Evolutionary conservation across 129 eudicot species (phyloP).

Genomic region (Centaurea solstitialis): DNA sequence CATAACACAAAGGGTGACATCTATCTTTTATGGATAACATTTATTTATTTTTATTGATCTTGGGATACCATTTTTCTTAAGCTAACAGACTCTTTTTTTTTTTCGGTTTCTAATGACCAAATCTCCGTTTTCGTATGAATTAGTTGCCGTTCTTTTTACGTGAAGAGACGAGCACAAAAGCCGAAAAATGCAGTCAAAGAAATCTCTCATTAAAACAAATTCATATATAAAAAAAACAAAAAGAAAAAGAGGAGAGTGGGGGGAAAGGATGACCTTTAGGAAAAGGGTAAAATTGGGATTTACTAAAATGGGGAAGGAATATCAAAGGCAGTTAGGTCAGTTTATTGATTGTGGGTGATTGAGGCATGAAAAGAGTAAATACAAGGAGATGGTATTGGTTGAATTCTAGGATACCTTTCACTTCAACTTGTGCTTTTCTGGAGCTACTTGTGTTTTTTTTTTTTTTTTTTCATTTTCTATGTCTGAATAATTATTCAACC

Average conservation of each 20-base stretch:
- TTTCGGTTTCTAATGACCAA: not conserved
- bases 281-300: conserved; percentile 29
- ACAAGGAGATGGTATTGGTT: conserved; percentile 24
- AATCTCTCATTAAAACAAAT: not conserved
- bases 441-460: not conserved
- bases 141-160: not conserved
- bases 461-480: not conserved
- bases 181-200: not conserved
- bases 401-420: conserved; percentile 15
- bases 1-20: not conserved
- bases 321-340: conserved; percentile 19
- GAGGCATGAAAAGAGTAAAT: conserved; percentile 30
- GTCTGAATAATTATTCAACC: conserved; percentile 1
- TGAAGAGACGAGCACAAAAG: conserved; percentile 5
- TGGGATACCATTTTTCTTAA: not conserved
- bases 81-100: not conserved
- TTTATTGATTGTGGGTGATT: conserved; percentile 23
- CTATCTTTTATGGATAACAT: not conserved
- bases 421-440: not conserved
- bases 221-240: not conserved
- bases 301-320: conserved; percentile 10
- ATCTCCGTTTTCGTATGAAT: not conserved
- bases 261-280: not conserved
- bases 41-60: not conserved
- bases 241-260: not conserved